phyloP scores from a whole-genome alignment of 2,329 filamentous ascomycete species.

The Venturia effusa region DNA sequence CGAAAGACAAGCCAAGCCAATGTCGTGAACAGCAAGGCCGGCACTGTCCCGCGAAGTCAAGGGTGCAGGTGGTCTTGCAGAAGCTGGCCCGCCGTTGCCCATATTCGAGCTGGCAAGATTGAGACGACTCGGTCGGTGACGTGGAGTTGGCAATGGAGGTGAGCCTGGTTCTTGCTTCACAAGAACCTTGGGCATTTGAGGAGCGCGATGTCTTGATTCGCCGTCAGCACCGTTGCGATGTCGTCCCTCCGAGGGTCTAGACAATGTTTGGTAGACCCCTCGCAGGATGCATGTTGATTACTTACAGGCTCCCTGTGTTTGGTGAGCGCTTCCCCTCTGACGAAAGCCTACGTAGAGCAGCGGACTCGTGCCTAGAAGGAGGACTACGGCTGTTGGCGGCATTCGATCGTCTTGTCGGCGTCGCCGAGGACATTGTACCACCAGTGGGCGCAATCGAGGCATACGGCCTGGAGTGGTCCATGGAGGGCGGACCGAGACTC shows the following conservation, averaged over 20 bases:
- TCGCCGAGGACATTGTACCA: conserved; percentile 14
- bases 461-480: conserved; percentile 31
- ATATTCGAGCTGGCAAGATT: conserved; percentile 50
- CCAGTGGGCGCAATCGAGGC: conserved; percentile 29
- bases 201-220: background rate
- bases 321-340: conserved; percentile 43
- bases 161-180: conserved; percentile 95
- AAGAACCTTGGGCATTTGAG: conserved; percentile 58
- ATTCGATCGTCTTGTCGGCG: conserved; percentile 12
- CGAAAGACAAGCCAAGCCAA: conserved; percentile 87
- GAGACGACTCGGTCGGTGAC: conserved; percentile 65
- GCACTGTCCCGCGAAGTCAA: conserved; percentile 65
- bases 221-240: background rate
- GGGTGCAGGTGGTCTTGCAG: conserved; percentile 58
- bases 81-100: conserved; percentile 25
- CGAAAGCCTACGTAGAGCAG: conserved; percentile 22
- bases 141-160: conserved; percentile 67
- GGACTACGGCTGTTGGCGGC: conserved; percentile 11
- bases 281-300: conserved; percentile 16
- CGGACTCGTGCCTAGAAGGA: conserved; percentile 19
- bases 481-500: conserved; percentile 22
- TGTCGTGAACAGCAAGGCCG: conserved; percentile 74
- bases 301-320: conserved; percentile 35
- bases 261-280: conserved; percentile 17
- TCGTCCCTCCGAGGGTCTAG: conserved; percentile 15